A percentile compares a stretch with the other conserved stretches of the same genome.
These are phyloP conservation scores for Suhomyces sp. DNA, from an alignment of 805 yeast genomes.

Conservation along the genomic window DNA sequence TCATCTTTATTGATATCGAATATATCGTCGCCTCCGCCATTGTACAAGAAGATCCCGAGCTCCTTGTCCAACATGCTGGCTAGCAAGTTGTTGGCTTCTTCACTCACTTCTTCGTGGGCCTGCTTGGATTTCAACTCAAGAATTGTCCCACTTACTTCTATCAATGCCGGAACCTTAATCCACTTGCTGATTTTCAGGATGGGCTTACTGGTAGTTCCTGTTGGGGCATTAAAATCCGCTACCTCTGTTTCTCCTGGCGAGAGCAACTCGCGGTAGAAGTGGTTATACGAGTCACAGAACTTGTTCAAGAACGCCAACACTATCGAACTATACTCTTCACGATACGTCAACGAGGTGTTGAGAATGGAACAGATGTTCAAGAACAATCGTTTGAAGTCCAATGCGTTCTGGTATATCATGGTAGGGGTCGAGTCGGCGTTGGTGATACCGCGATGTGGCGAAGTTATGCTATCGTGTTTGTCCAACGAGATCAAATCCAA, in stretches of 20 bases:
- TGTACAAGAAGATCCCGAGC: constrained; percentile 23
- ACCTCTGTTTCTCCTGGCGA: constrained; percentile 21
- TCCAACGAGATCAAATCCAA: constrained; percentile 33
- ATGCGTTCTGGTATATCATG: constrained; percentile 42
- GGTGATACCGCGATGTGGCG: background rate
- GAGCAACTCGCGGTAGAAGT: constrained; percentile 37
- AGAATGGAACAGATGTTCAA: constrained; percentile 48
- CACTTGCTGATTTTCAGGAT: constrained; percentile 29
- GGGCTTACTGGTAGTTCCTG: constrained; percentile 13
- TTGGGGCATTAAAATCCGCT: background rate
- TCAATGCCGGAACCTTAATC: constrained; percentile 31
- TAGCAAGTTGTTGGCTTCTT: background rate
- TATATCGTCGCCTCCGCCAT: constrained; percentile 14
- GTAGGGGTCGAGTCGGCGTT: background rate
- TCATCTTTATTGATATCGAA: constrained; percentile 46
- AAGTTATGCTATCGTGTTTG: constrained; percentile 11
- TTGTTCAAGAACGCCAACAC: constrained; percentile 37
- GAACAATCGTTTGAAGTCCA: constrained; percentile 46
- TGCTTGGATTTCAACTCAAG: constrained; percentile 2
- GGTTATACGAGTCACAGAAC: constrained; percentile 31
- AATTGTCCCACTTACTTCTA: constrained; percentile 16
- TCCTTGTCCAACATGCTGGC: constrained; percentile 21
- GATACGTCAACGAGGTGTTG: constrained; percentile 58
- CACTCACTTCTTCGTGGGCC: background rate
- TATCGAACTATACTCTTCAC: constrained; percentile 52